Evolutionary conservation across 148 eudicot species (phyloP), one percentile per base, ranked within the genome.

Genomic region (Agrostemma githago): DNA sequence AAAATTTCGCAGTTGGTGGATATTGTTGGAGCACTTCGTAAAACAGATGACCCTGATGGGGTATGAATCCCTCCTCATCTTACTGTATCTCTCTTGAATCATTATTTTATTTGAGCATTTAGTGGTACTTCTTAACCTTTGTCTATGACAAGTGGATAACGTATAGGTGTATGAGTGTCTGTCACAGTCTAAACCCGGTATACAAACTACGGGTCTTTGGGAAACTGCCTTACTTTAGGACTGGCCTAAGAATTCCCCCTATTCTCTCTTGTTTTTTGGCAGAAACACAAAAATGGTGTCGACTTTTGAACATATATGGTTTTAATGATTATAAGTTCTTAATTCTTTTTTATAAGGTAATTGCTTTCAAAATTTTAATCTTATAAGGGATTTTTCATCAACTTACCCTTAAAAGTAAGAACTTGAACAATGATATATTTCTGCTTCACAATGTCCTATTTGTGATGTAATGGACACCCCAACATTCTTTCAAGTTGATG

Each of bases 21-120:
- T 82, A 91, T 90, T 61, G 84, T 85, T 83, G 97, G 89, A 82
- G 93, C 97, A 41, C 88, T 95, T 16, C 84, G 96, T 73, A 95
- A 95, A 80, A 74, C 97, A 66, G 96, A 95, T 79, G 97, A 95
- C 48, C 86, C 91, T 56, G 93, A 92, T 77, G 93, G 92, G 75
- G 98, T 92, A 89, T 88, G 96, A 54, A 51, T 16, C n/a, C 10
- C 57, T 65, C 70, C 57, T 59, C 34, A 72, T 67, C 58, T 75
- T 26, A 63, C 20, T 63, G 61, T 43, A 39, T 69, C 60, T 54
- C 0, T 66, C 34, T 26, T 11, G 42, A 56, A 72, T 57, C 14
- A 10, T 8, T 68, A 34, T 69, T 69, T 4, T 40, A 41, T 7
- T 54, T 41, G 46, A 66, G 16, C 14, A 6, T 46, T 19, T 20